Evolutionary conservation across 306 rosid genomes (phyloP).

Genomic region (Prunus salicina): DNA sequence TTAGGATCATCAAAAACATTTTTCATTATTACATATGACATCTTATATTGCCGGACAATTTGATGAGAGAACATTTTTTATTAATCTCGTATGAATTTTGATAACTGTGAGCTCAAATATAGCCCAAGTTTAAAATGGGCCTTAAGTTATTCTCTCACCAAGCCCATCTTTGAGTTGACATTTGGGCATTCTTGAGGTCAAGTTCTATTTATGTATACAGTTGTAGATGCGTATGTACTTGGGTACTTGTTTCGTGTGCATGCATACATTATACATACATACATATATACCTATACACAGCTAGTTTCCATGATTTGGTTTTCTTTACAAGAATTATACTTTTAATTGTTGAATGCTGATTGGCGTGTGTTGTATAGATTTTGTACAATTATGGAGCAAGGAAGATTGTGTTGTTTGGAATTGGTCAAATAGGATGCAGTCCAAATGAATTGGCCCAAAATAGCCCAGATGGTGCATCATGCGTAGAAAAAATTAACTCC

Average conservation of each 20-base stretch:
- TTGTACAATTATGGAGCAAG: conserved; percentile 85
- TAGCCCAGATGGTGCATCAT: conserved; percentile 75
- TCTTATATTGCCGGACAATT: background rate
- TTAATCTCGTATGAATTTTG: background rate
- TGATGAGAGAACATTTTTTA: background rate
- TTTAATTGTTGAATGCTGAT: background rate
- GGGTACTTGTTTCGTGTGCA: background rate
- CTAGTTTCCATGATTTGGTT: background rate
- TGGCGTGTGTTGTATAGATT: conserved; percentile 24
- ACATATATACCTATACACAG: background rate
- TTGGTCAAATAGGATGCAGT: conserved; percentile 93
- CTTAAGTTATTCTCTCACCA: background rate
- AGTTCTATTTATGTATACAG: too few species aligned
- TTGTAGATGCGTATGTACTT: too few species aligned
- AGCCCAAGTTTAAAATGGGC: background rate
- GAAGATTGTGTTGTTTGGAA: conserved; percentile 74
- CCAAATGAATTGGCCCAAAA: conserved; percentile 78
- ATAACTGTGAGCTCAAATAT: background rate
- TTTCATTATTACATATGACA: background rate
- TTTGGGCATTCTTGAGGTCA: too few species aligned
- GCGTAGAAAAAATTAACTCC: conserved; percentile 68
- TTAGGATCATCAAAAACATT: background rate
- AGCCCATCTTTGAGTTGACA: too few species aligned
- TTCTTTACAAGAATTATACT: background rate
- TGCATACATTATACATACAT: background rate